phyloP scores from a whole-genome alignment of 1,284 basidiomycete species.

The Amylostereum areolatum region DNA sequence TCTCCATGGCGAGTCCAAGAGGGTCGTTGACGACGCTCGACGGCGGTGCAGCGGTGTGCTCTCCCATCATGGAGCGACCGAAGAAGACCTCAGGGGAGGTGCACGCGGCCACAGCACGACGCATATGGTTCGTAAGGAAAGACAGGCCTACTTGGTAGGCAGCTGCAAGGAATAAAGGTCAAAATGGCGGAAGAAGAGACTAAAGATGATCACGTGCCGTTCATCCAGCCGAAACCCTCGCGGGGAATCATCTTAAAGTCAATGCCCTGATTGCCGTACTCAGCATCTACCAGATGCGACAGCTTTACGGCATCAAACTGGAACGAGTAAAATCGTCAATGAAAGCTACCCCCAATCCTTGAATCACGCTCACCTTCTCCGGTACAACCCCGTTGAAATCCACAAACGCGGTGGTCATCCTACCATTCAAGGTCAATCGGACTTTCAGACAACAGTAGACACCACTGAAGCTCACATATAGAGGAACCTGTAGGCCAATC shows the following conservation, averaged over 20 bases:
- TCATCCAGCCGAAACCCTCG: constrained; percentile 98
- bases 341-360: constrained; percentile 6
- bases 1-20: constrained; percentile 17
- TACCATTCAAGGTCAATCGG: constrained; percentile 18
- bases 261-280: constrained; percentile 97
- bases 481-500: constrained; percentile 92
- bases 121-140: constrained; percentile 92
- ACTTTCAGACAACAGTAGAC: neutral
- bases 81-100: constrained; percentile 92
- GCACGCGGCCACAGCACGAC: constrained; percentile 89
- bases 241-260: constrained; percentile 96
- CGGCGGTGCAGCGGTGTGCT: constrained; percentile 14
- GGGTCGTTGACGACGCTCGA: constrained; percentile 13
- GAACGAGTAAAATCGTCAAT: neutral
- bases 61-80: constrained; percentile 25
- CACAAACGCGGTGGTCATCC: constrained; percentile 89
- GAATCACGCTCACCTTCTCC: constrained; percentile 64
- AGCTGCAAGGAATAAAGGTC: constrained; percentile 38
- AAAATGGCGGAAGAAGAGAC: constrained; percentile 1
- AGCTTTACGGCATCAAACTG: constrained; percentile 94
- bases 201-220: constrained; percentile 43
- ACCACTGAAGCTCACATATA: constrained; percentile 68
- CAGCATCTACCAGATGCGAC: constrained; percentile 93
- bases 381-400: constrained; percentile 98
- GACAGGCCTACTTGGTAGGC: constrained; percentile 92